Evolutionary conservation across 2,329 filamentous ascomycete genomes (phyloP).

Genomic region (Epichloe festucae): DNA sequence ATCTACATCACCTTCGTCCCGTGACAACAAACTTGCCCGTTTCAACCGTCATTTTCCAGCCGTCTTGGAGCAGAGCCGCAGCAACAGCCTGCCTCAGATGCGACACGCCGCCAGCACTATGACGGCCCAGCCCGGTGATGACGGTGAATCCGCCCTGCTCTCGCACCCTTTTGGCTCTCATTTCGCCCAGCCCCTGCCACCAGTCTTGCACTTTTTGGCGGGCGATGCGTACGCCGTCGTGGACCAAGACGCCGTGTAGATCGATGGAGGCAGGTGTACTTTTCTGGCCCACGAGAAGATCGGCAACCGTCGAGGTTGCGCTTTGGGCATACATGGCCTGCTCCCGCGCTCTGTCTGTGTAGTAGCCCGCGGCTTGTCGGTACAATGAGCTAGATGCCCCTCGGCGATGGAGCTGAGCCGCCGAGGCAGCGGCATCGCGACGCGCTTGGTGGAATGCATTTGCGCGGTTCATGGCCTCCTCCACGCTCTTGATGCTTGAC

Average conservation of each 20-base stretch:
- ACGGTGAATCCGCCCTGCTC: slow-evolving; percentile 48
- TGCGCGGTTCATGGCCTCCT: slow-evolving; percentile 17
- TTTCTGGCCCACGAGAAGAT: slow-evolving; percentile 54
- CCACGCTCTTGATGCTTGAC: slow-evolving; percentile 9
- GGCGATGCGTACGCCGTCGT: slow-evolving; percentile 70
- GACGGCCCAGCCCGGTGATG: slow-evolving; percentile 68
- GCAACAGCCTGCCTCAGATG: slow-evolving; percentile 70
- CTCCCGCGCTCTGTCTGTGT: slow-evolving; percentile 57
- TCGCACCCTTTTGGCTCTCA: slow-evolving; percentile 35
- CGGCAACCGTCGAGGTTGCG: slow-evolving; percentile 53
- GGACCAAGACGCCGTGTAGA: slow-evolving; percentile 71
- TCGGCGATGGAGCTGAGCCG: slow-evolving; percentile 28
- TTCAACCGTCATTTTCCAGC: slow-evolving; percentile 68
- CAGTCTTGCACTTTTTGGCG: slow-evolving; percentile 52
- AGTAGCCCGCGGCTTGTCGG: slow-evolving; percentile 63
- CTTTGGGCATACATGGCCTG: slow-evolving; percentile 43
- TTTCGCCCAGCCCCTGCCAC: slow-evolving; percentile 65
- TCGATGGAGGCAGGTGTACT: slow-evolving; percentile 53
- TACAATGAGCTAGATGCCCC: slow-evolving; percentile 60
- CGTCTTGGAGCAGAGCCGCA: slow-evolving; percentile 59
- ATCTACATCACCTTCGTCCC: slow-evolving; percentile 32
- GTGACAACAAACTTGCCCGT: slow-evolving; percentile 59
- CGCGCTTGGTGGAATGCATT: slow-evolving; percentile 18
- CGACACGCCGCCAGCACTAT: slow-evolving; percentile 64
- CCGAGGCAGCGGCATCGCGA: slow-evolving; percentile 22